These are phyloP conservation scores for Exsudoporus frostii DNA, from an alignment of 768 basidiomycete species.

Conservation along the genomic window DNA sequence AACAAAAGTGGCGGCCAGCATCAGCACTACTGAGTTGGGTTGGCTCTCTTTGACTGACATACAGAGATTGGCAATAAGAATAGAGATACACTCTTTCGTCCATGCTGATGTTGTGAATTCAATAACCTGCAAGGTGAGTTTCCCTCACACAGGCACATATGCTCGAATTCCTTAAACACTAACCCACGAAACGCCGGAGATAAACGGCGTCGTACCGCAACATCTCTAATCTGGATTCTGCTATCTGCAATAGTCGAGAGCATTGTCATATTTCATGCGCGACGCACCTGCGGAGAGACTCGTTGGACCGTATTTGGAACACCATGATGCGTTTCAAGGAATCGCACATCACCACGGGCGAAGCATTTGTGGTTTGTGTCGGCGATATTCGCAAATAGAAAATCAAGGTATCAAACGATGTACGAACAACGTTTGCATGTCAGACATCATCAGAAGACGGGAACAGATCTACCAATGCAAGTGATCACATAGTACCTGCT, in stretches of 20 bases:
- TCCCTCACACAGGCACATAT: background rate
- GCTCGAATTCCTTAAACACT: background rate
- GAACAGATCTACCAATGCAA: background rate
- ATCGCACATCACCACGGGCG: background rate
- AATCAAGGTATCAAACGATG: background rate
- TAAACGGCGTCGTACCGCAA: background rate
- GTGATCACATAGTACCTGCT: background rate
- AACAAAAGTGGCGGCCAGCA: background rate
- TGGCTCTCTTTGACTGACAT: background rate
- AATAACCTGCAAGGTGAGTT: background rate
- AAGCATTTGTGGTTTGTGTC: background rate
- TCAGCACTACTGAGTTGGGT: background rate
- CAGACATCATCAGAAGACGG: background rate
- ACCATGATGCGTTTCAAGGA: background rate
- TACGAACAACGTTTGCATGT: background rate
- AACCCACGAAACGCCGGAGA: background rate
- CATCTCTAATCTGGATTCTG: background rate
- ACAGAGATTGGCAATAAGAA: background rate
- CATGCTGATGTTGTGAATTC: background rate
- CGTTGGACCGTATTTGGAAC: background rate
- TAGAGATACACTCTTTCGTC: background rate
- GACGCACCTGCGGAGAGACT: background rate
- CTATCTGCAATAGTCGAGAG: background rate
- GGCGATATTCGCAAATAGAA: background rate
- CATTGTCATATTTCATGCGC: background rate